phyloP scores from a whole-genome alignment of 2,329 filamentous ascomycete genomes.

The Colletotrichum endophyticum region DNA sequence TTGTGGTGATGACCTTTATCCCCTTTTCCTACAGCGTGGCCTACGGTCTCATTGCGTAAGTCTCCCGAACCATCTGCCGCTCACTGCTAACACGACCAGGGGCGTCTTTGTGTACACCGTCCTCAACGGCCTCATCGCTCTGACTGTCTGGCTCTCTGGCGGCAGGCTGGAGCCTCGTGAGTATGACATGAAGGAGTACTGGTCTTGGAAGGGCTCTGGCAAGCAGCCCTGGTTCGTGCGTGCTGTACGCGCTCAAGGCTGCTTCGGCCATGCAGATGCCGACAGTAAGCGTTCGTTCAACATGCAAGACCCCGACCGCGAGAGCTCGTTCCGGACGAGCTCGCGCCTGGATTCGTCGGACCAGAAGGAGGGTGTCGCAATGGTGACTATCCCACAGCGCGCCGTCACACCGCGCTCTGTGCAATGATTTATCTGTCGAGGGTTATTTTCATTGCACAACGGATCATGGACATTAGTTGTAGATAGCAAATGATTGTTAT shows the following conservation, averaged over 20 bases:
- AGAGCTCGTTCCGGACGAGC: constrained; percentile 15
- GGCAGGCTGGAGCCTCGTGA: constrained; percentile 52
- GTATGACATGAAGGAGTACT: constrained; percentile 61
- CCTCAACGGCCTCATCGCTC: constrained; percentile 52
- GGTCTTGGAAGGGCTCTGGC: constrained; percentile 56
- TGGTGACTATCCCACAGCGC: constrained; percentile 20
- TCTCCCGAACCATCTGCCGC: constrained; percentile 11
- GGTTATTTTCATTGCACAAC: background rate
- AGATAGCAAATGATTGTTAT: constrained; percentile 3
- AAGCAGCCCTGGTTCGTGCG: constrained; percentile 53
- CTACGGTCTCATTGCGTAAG: constrained; percentile 75
- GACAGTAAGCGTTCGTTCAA: constrained; percentile 24
- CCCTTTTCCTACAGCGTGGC: constrained; percentile 81
- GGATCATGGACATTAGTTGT: background rate
- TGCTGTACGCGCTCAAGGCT: constrained; percentile 32
- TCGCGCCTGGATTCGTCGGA: constrained; percentile 20
- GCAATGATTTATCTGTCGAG: background rate
- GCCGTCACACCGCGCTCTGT: constrained; percentile 12
- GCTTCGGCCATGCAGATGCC: constrained; percentile 27
- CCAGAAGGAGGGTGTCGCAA: constrained; percentile 18
- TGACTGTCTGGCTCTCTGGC: constrained; percentile 47
- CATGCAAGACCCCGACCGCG: constrained; percentile 18
- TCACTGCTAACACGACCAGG: constrained; percentile 30
- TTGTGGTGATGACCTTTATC: constrained; percentile 77
- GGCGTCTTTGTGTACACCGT: constrained; percentile 59